phyloP scores from a whole-genome alignment of 345 rosid species.

The Linum tenue region DNA sequence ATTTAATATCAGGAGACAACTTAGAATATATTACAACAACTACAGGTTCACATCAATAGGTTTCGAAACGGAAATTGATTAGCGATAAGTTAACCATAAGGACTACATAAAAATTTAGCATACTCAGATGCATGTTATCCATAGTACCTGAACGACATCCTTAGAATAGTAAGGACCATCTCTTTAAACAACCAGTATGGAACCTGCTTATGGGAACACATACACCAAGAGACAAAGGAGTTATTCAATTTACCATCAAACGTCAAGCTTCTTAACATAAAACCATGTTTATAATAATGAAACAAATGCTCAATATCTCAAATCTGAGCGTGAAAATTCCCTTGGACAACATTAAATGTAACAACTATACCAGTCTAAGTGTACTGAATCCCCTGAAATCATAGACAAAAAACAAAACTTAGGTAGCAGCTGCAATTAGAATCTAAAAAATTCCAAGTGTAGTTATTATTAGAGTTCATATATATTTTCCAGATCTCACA shows the following conservation, averaged over 20 bases:
- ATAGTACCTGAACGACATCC: constrained; percentile 84
- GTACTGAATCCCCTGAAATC: no score
- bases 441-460: no score
- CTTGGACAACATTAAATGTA: no score
- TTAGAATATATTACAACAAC: no score
- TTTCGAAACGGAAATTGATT: not conserved
- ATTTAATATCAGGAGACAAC: not conserved
- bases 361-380: no score
- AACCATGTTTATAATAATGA: not conserved
- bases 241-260: not conserved
- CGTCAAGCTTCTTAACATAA: not conserved
- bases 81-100: not conserved
- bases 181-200: constrained; percentile 95
- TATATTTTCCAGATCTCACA: no score
- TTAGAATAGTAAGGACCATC: constrained; percentile 95
- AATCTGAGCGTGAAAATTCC: no score
- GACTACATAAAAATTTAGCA: not conserved
- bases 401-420: no score
- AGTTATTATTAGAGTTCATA: no score
- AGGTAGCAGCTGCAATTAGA: no score
- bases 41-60: no score
- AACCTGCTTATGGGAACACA: constrained; percentile 35
- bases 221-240: not conserved
- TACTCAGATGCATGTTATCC: not conserved
- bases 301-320: no score